Percentiles rank a stretch among this genome's conserved stretches.
Conservation (phyloP, 2,329 filamentous ascomycete genomes). For the Cordyceps sp. region DNA sequence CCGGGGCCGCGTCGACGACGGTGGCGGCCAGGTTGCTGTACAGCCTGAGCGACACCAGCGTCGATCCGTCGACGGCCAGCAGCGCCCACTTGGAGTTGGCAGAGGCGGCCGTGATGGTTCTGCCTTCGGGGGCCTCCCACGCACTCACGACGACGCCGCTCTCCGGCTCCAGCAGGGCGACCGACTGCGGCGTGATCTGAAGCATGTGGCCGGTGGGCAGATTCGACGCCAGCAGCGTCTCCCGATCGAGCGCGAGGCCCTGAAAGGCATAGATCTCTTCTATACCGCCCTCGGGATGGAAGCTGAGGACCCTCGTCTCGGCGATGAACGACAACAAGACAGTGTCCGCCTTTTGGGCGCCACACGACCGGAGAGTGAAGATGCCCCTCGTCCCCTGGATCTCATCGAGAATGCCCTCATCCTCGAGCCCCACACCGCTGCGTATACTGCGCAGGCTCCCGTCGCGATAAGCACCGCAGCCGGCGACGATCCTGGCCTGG, state of each 20-base stretch:
- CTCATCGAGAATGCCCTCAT: constrained; percentile 66
- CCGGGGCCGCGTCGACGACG: constrained; percentile 39
- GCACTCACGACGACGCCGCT: constrained; percentile 33
- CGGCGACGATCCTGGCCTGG: constrained; percentile 83
- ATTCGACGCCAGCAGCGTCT: constrained; percentile 57
- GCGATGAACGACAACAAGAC: constrained; percentile 67
- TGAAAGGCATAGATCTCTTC: constrained; percentile 71
- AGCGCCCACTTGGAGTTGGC: constrained; percentile 54
- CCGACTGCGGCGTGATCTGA: constrained; percentile 55
- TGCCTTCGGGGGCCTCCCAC: constrained; percentile 35
- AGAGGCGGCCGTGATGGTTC: constrained; percentile 61
- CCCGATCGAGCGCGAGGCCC: constrained; percentile 50
- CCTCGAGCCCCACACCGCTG: constrained; percentile 84
- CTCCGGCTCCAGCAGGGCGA: constrained; percentile 45
- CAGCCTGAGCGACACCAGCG: constrained; percentile 52
- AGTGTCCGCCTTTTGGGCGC: constrained; percentile 41
- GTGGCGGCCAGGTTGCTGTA: constrained; percentile 37
- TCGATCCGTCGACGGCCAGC: constrained; percentile 60
- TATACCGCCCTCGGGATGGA: constrained; percentile 57
- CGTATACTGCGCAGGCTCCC: constrained; percentile 80
- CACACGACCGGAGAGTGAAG: constrained; percentile 46
- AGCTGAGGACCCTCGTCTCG: constrained; percentile 70
- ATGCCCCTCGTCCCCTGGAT: constrained; percentile 58
- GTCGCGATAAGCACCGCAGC: constrained; percentile 78
- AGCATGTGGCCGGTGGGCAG: constrained; percentile 47